These are phyloP conservation scores for Termitomyces heimii DNA, from an alignment of 768 basidiomycete species.

Conservation along the genomic window DNA sequence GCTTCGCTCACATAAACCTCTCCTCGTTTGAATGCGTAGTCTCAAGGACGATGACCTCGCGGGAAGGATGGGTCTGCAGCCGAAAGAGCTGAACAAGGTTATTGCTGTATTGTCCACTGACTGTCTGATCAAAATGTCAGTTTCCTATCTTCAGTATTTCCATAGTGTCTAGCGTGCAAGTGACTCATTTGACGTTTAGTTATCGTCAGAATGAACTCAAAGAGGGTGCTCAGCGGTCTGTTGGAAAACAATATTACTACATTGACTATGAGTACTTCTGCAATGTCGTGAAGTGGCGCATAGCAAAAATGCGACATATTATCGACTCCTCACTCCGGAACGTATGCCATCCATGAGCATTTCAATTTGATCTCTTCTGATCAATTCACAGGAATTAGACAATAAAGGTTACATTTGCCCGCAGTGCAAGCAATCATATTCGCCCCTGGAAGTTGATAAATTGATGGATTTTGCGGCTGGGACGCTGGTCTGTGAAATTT, in stretches of 20 bases:
- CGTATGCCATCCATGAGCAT: constrained; percentile 36
- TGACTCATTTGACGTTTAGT: constrained; percentile 28
- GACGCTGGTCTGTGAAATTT: constrained; percentile 81
- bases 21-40: constrained; percentile 36
- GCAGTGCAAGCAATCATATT: constrained; percentile 77
- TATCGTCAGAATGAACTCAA: constrained; percentile 90
- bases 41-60: constrained; percentile 93
- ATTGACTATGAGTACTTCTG: constrained; percentile 94
- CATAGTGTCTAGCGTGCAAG: not conserved
- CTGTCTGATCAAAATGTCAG: constrained; percentile 73
- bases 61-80: constrained; percentile 83
- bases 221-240: constrained; percentile 82
- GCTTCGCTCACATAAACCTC: constrained; percentile 17
- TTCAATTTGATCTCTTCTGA: not conserved
- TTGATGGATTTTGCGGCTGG: constrained; percentile 68
- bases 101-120: constrained; percentile 79
- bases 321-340: constrained; percentile 90
- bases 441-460: constrained; percentile 79
- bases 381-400: constrained; percentile 73
- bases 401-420: constrained; percentile 98
- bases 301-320: constrained; percentile 85
- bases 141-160: not conserved
- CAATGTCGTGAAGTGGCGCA: constrained; percentile 97
- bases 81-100: constrained; percentile 87
- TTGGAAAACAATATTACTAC: constrained; percentile 91